Evolutionary conservation across 2,329 filamentous ascomycete genomes (phyloP), one percentile per base, ranked within the genome.

Genomic region (Herpotrichia juniperi): DNA sequence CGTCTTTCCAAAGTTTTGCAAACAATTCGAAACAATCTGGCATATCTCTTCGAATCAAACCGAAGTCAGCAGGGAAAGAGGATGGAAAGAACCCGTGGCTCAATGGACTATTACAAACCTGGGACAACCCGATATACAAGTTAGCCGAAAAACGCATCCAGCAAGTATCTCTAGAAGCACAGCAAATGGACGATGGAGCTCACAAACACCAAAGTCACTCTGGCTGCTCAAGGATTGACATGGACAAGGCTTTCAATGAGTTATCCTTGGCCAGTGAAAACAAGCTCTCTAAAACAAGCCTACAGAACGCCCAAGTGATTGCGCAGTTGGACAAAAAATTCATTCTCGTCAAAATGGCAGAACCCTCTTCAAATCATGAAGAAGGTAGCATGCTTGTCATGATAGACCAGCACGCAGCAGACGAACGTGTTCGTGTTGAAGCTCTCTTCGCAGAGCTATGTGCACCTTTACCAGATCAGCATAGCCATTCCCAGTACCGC

Each of bases 331-430:
- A 97, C 69, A 81, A 78, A 12, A 99, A 99, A 70, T 99, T 96
- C 67, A 88, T 99, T 14, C 75, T 99, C 0, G 79, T 86, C 19
- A 88, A 84, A 56, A 75, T 90, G 44, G 9, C 21, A 22, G 30
- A 32, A 3, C 14, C 8, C 11, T 9, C 30, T 19, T 68, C 24
- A 14, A 53, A 58, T 6, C 35, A 66, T 3, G 53, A 45, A 5
- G 4, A 1, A 4, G 8, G 22, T 12, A 56, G 68, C 2, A 61
- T 86, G 1, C 76, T 97, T 4, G 81, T 96, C 0, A 78, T 97
- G 32, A 81, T 97, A 5, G 94, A 99, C 66, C 94, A 99, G 66
- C 94, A 99, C 68, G 94, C 94, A 1, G 94, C 93, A 2, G 93
- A 97, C 68, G 94, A 99, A 76, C 83, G 94, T 40, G 86, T 89